phyloP scores from a whole-genome alignment of 1,139 yeast genomes.

The Suhomyces coccinellae region DNA sequence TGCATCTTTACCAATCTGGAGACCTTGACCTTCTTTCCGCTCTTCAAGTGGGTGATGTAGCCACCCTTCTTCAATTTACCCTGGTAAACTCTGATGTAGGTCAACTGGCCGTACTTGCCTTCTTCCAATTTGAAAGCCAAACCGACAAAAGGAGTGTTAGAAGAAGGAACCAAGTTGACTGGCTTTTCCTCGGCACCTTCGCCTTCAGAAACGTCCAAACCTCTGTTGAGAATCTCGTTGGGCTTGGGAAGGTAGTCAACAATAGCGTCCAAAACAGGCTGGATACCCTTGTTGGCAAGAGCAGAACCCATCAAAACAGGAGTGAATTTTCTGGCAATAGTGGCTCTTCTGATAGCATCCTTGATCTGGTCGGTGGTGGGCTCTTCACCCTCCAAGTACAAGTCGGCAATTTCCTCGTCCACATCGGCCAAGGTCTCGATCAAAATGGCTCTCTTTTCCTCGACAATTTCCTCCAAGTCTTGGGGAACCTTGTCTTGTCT shows the following conservation, averaged over 20 bases:
- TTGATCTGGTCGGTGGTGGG: slow-evolving; percentile 83
- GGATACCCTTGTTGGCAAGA: slow-evolving; percentile 91
- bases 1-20: slow-evolving; percentile 98
- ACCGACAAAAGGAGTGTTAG: slow-evolving; percentile 84
- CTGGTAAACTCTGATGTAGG: slow-evolving; percentile 95
- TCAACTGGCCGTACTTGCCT: slow-evolving; percentile 96
- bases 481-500: slow-evolving; percentile 67
- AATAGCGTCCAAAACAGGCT: slow-evolving; percentile 93
- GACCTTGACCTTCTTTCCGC: slow-evolving; percentile 91
- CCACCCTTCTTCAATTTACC: slow-evolving; percentile 91
- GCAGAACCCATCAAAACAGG: slow-evolving; percentile 99
- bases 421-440: slow-evolving; percentile 96
- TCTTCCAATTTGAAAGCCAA: slow-evolving; percentile 97
- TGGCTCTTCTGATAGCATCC: slow-evolving; percentile 88
- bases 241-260: slow-evolving; percentile 96
- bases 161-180: slow-evolving; percentile 72
- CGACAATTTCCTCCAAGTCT: slow-evolving; percentile 29
- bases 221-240: slow-evolving; percentile 86
- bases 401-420: slow-evolving; percentile 94
- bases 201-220: slow-evolving; percentile 63
- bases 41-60: slow-evolving; percentile 83
- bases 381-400: slow-evolving; percentile 84
- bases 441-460: slow-evolving; percentile 59
- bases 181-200: slow-evolving; percentile 59
- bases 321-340: slow-evolving; percentile 94